Evolutionary conservation across 1,284 basidiomycete genomes (phyloP), one percentile per base, ranked within the genome.

Genomic region (Ganoderma boninense): DNA sequence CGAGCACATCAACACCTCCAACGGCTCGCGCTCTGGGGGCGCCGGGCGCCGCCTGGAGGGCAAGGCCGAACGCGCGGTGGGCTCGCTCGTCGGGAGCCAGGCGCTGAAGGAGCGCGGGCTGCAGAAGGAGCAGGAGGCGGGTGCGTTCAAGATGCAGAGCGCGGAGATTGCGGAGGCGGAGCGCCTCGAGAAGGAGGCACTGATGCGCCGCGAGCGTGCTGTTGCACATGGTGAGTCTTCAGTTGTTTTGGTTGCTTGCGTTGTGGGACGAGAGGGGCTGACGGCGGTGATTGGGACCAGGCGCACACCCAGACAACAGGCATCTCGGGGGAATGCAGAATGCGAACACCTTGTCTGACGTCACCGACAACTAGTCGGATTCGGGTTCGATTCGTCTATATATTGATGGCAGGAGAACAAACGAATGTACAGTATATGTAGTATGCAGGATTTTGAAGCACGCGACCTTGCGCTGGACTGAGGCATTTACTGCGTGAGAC

Each of bases 51-150:
- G 81, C 2, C 73, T 84, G 44, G 82, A 81, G 2, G 87, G 87
- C 35, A 87, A 87, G 71, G 79, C 87, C 35, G 87, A 89, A 77
- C 82, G 84, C 7, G 84, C 83, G 7, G 75, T 87, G 42, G 88
- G 87, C 5, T 75, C 81, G 8, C 69, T 86, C 56, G 76, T 89
- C 59, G 86, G 87, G 38, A 87, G 85, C 75, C 80, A 82, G 56
- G 79, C 84, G 0, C 78, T 89, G 54, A 86, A 87, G 74, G 83
- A 82, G 16, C 87, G 86, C 74, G 87, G 87, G 13, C 69, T 84
- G 54, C 82, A 87, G 80, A 89, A 89, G 76, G 85, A 89, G 75
- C 82, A 84, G 83, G 87, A 87, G 79, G 87, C 87, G 0, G 79
- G 83, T 29, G 79, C 83, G 0, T 74, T 84, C 65, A 86, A 86